Base-by-base conservation (phyloP, 768 basidiomycete species). In the Psilocybe cubensis region DNA sequence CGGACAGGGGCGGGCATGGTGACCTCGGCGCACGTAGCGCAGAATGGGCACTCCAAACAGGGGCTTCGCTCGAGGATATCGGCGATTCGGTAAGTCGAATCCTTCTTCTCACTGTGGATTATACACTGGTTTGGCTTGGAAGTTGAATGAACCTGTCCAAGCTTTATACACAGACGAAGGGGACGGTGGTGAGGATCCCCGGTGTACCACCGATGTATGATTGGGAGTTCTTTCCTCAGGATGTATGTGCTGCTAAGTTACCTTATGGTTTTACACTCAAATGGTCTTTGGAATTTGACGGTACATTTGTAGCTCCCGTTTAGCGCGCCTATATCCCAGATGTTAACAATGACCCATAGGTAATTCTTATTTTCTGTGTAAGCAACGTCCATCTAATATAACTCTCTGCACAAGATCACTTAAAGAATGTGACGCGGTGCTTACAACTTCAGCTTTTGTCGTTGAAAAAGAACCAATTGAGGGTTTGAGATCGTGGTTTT, bases 211-310 rank as follows among this genome's bases (percentile, higher is more conserved):
- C 49, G n/a, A 62, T 62, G 58, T 62, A 59, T 23, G 61, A 62
- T 24, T 56, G 58, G n/a, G 61, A 62, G 21, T 59, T 59, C n/a
- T 62, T 62, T 27, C 61, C 61, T 17, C 61, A 62, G 18, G 28
- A 56, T 41, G 61, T 62, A 20, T 20, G 53, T 43, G n/a, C 20
- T 21, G 40, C 33, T 4, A 11, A 12, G 14, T 27, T 10, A 11
- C 9, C 31, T 25, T 25, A 40, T 25, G 6, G n/a, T 44, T 44
- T 18, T 54, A 41, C 18, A 33, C 42, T 27, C 43, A 43, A 25
- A 27, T 25, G 42, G 18, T 18, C 14, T 28, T 29, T 28, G 4
- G 18, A 29, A n/a, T 44, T 25, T 18, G 17, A 31, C 4, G 24
- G 12, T 29, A 3, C 17, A 31, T 20, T 17, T 3, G 10, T 17